Conservation (phyloP, 2,329 filamentous ascomycete genomes). For the Cadophora malorum region DNA sequence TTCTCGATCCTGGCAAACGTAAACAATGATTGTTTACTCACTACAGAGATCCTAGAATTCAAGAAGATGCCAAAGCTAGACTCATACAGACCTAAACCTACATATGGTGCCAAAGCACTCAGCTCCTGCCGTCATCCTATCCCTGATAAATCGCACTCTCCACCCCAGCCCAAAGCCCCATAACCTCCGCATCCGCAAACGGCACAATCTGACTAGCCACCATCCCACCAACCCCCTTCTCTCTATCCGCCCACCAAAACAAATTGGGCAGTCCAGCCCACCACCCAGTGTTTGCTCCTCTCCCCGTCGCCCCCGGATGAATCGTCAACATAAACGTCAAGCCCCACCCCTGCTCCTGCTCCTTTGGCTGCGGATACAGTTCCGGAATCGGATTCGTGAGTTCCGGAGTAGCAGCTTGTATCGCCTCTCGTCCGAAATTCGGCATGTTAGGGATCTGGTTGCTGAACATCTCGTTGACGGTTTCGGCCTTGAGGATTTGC, state of each 20-base stretch:
- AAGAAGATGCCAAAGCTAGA: too few relatives aligned
- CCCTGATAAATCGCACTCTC: conserved; percentile 23
- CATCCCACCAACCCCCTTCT: conserved; percentile 62
- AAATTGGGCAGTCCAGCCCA: conserved; percentile 68
- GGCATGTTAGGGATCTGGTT: conserved; percentile 66
- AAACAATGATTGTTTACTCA: too few relatives aligned
- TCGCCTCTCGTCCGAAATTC: conserved; percentile 54
- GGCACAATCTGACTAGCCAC: conserved; percentile 58
- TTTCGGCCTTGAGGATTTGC: conserved; percentile 60
- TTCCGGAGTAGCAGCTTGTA: conserved; percentile 55
- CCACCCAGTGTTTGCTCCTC: conserved; percentile 56
- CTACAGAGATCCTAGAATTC: too few relatives aligned
- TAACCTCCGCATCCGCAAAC: conserved; percentile 46
- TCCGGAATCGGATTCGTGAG: conserved; percentile 56
- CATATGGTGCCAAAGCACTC: too few relatives aligned
- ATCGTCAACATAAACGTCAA: conserved; percentile 61
- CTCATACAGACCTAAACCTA: too few relatives aligned
- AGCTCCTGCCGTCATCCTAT: neutral
- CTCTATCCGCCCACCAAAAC: conserved; percentile 68
- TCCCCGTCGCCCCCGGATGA: conserved; percentile 55
- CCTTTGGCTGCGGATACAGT: conserved; percentile 52
- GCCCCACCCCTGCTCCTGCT: conserved; percentile 71
- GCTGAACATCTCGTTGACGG: conserved; percentile 67
- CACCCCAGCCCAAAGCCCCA: conserved; percentile 21
- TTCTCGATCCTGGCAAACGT: too few relatives aligned